These are phyloP conservation scores for Zygosaccharomyces gambellarensis DNA, from an alignment of 805 yeast species.

Conservation along the genomic window DNA sequence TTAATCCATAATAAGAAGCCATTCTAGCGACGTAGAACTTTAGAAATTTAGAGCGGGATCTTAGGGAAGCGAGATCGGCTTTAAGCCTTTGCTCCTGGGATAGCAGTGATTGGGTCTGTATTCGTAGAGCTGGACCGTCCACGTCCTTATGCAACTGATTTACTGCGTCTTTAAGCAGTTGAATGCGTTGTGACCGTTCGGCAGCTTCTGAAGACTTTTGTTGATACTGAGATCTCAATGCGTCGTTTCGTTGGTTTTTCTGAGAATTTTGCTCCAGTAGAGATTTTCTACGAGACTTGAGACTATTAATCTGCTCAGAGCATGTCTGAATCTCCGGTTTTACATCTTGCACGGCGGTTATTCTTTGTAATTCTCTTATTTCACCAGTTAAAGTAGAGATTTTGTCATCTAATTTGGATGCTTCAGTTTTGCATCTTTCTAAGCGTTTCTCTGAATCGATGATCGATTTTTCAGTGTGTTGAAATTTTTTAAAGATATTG, in stretches of 20 bases:
- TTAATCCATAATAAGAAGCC: slow-evolving; percentile 16
- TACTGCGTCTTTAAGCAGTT: slow-evolving; percentile 22
- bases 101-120: slow-evolving; percentile 17
- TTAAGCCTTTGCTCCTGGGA: slow-evolving; percentile 13
- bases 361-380: slow-evolving; percentile 9
- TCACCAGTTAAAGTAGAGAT: slow-evolving; percentile 10
- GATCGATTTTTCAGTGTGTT: slow-evolving; percentile 21
- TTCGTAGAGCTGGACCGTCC: slow-evolving; percentile 35
- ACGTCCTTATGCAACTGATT: slow-evolving; percentile 30
- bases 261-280: slow-evolving; percentile 51
- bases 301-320: slow-evolving; percentile 5
- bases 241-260: slow-evolving; percentile 26
- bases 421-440: slow-evolving; percentile 21
- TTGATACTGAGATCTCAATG: slow-evolving; percentile 43
- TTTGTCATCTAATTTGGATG: slow-evolving; percentile 14
- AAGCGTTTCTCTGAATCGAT: slow-evolving; percentile 27
- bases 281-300: slow-evolving; percentile 35
- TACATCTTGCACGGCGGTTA: slow-evolving; percentile 10
- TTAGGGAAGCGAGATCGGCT: slow-evolving; percentile 13
- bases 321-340: slow-evolving; percentile 8
- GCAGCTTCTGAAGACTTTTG: slow-evolving; percentile 45
- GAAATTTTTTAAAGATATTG: slow-evolving; percentile 35
- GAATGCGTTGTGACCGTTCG: slow-evolving; percentile 34
- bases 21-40: slow-evolving; percentile 21
- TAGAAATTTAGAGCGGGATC: slow-evolving; percentile 19